A percentile compares a stretch with the other conserved stretches of the same genome.
Conservation (phyloP, 2,329 filamentous ascomycete genomes). For the Meredithiella fracta region DNA sequence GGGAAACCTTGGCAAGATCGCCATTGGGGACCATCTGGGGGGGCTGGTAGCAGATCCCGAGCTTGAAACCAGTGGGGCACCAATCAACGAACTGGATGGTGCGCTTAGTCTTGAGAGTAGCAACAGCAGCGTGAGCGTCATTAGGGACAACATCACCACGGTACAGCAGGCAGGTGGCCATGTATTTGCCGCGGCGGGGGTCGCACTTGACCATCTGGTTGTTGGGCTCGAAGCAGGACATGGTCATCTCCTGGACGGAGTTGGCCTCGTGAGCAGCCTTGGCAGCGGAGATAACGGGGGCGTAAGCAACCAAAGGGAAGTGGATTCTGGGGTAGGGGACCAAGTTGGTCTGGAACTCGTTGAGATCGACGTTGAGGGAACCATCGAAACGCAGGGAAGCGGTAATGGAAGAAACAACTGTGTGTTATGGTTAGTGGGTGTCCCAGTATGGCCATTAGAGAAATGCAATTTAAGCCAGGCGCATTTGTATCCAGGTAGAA, state of each 20-base stretch:
- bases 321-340: conserved; percentile 98
- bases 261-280: conserved; percentile 97
- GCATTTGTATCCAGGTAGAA: no score
- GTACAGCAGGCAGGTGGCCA: conserved; percentile 96
- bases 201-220: conserved; percentile 99
- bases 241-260: conserved; percentile 95
- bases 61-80: conserved; percentile 99
- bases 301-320: conserved; percentile 95
- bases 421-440: conserved; percentile 19
- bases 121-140: conserved; percentile 82
- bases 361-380: conserved; percentile 96
- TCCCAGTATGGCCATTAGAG: not conserved
- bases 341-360: conserved; percentile 99
- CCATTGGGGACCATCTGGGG: conserved; percentile 92
- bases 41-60: conserved; percentile 99
- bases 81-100: conserved; percentile 99
- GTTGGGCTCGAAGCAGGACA: conserved; percentile 98
- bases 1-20: conserved; percentile 93
- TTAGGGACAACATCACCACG: conserved; percentile 96
- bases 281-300: conserved; percentile 82
- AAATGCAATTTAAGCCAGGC: no score
- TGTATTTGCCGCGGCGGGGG: conserved; percentile 97
- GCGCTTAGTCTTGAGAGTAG: conserved; percentile 96
- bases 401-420: conserved; percentile 95
- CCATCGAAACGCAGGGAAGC: conserved; percentile 96